Percentiles rank a stretch among this genome's conserved stretches.
These are phyloP conservation scores for Leptosphaerulina australis DNA, from an alignment of 2,329 filamentous ascomycete species.

Conservation along the genomic window DNA sequence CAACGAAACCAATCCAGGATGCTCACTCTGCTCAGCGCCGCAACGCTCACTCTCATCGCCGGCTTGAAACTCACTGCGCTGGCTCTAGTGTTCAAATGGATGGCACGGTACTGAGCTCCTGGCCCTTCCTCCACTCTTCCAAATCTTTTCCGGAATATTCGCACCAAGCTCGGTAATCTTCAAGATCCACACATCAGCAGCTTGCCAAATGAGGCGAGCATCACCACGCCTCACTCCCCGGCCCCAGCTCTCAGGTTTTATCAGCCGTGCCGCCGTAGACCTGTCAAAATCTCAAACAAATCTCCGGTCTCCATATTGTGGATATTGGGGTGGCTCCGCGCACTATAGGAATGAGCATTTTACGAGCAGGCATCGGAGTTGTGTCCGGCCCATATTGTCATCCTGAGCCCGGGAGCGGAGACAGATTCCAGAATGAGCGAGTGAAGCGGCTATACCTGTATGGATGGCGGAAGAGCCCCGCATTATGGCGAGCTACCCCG, in stretches of 20 bases:
- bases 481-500: slow-evolving; percentile 6
- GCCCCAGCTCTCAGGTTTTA: too few species aligned
- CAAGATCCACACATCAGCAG: not conserved
- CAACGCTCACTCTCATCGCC: slow-evolving; percentile 32
- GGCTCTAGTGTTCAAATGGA: slow-evolving; percentile 37
- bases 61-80: slow-evolving; percentile 41
- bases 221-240: not conserved
- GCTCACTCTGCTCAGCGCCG: slow-evolving; percentile 15
- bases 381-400: slow-evolving; percentile 3
- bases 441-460: not conserved
- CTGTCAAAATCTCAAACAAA: too few species aligned
- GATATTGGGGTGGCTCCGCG: too few species aligned
- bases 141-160: not conserved
- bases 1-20: not conserved
- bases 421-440: not conserved
- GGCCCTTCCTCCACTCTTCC: not conserved
- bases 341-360: too few species aligned
- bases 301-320: too few species aligned
- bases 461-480: slow-evolving; percentile 5
- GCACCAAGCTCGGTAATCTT: not conserved
- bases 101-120: slow-evolving; percentile 27
- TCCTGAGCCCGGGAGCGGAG: not conserved
- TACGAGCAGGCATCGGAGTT: slow-evolving; percentile 8
- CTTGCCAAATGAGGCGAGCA: slow-evolving; percentile 3
- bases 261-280: too few species aligned